Evolutionary conservation across 2,329 filamentous ascomycete species (phyloP).

Genomic region (Aspergillus sp.): DNA sequence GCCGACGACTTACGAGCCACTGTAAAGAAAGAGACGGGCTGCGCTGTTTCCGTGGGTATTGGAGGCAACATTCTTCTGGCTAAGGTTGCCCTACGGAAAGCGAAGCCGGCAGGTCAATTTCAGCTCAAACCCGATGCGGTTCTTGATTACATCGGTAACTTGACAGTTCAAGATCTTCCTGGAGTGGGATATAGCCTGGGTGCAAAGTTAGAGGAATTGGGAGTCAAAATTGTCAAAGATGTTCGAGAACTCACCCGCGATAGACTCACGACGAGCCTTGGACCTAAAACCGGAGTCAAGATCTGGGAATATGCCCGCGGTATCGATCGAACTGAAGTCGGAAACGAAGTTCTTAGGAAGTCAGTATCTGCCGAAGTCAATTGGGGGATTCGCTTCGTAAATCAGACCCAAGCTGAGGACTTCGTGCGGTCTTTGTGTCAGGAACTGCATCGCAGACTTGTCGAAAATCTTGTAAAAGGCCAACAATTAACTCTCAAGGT

Average conservation of each 20-base stretch:
- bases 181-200: conserved; percentile 91
- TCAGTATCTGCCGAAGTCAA: conserved; percentile 97
- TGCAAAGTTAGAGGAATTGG: conserved; percentile 83
- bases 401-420: conserved; percentile 86
- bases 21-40: conserved; percentile 75
- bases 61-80: conserved; percentile 88
- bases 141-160: conserved; percentile 71
- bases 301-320: conserved; percentile 88
- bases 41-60: conserved; percentile 89
- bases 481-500: conserved; percentile 90
- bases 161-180: conserved; percentile 79
- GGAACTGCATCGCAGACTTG: conserved; percentile 76
- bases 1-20: conserved; percentile 66
- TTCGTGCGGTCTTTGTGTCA: conserved; percentile 83
- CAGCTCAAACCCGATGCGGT: conserved; percentile 82
- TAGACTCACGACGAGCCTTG: conserved; percentile 69
- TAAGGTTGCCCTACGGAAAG: conserved; percentile 84
- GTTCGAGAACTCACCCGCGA: conserved; percentile 77
- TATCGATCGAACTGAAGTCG: conserved; percentile 82
- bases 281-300: conserved; percentile 89
- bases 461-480: conserved; percentile 83
- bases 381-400: conserved; percentile 95
- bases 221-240: conserved; percentile 79
- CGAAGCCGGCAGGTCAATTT: conserved; percentile 91
- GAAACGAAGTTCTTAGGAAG: conserved; percentile 81